These are phyloP conservation scores for Dentipellis fragilis DNA, from an alignment of 768 basidiomycete species.

Conservation along the genomic window DNA sequence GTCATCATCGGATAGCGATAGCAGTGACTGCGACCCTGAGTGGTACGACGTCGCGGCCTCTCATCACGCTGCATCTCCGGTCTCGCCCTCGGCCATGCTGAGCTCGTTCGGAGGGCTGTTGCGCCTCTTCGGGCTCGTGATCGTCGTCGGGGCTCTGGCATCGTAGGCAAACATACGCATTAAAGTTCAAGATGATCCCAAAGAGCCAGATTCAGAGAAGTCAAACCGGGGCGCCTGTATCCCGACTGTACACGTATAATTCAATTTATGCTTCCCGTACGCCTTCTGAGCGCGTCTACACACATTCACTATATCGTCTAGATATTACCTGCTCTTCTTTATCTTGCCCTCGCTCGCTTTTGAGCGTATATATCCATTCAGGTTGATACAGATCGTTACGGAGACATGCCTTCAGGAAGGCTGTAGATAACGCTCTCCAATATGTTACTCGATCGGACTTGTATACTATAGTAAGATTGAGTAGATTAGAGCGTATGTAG, in stretches of 20 bases:
- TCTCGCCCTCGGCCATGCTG: conserved; percentile 9
- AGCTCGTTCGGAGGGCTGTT: conserved; percentile 12
- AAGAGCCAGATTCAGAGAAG: too few species aligned
- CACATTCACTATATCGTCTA: not conserved
- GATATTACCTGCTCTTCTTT: not conserved
- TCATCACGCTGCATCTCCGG: conserved; percentile 3
- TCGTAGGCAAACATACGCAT: not conserved
- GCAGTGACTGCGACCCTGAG: not conserved
- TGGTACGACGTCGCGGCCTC: conserved; percentile 1
- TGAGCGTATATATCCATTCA: too few species aligned
- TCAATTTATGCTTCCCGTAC: not conserved
- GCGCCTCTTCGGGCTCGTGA: conserved; percentile 10
- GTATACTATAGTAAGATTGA: too few species aligned
- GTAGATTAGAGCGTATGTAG: too few species aligned
- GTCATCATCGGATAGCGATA: conserved; percentile 12
- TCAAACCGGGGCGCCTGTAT: too few species aligned
- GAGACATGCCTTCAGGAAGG: too few species aligned
- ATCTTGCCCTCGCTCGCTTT: too few species aligned
- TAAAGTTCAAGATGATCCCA: too few species aligned
- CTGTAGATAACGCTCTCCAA: too few species aligned
- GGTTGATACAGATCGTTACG: too few species aligned
- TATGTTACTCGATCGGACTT: too few species aligned
- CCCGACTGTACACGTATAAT: not conserved
- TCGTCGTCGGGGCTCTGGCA: conserved; percentile 12
- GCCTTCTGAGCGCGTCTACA: not conserved